phyloP scores from a whole-genome alignment of 305 asterid genomes.

The Solanum hybrid region DNA sequence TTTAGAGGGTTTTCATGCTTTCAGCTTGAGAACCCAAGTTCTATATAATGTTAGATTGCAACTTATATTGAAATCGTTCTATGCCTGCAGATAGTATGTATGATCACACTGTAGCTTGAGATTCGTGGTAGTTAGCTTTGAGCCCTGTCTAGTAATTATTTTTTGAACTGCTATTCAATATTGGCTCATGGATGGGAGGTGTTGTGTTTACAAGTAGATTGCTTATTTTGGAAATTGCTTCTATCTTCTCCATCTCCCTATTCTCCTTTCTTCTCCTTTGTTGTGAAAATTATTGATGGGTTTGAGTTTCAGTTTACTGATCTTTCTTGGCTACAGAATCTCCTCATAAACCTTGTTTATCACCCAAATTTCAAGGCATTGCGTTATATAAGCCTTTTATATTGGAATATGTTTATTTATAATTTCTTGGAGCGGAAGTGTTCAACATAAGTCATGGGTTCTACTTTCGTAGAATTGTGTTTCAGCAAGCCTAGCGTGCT shows the following conservation, averaged over 20 bases:
- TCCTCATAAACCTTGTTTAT: not conserved
- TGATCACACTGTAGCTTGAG: not conserved
- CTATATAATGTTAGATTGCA: not conserved
- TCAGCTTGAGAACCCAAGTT: not conserved
- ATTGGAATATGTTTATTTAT: not conserved
- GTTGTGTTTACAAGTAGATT: not conserved
- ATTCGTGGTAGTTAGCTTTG: not conserved
- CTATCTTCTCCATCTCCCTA: not conserved
- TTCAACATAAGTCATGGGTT: not conserved
- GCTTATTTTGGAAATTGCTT: not conserved
- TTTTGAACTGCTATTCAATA: not conserved
- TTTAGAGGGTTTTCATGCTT: not conserved
- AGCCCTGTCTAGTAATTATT: not conserved
- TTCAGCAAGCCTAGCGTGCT: not conserved
- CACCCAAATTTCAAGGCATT: not conserved
- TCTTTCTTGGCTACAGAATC: not conserved
- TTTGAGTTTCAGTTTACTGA: not conserved
- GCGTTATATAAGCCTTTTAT: not conserved
- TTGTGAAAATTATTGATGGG: not conserved
- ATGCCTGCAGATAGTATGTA: not conserved
- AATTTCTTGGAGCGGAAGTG: not conserved
- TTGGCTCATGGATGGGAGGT: not conserved
- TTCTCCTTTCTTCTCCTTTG: not conserved
- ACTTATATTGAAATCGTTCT: not conserved
- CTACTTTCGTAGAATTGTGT: not conserved